These are phyloP conservation scores for Phaffomyces opuntiae DNA, from an alignment of 805 yeast genomes.

Conservation along the genomic window DNA sequence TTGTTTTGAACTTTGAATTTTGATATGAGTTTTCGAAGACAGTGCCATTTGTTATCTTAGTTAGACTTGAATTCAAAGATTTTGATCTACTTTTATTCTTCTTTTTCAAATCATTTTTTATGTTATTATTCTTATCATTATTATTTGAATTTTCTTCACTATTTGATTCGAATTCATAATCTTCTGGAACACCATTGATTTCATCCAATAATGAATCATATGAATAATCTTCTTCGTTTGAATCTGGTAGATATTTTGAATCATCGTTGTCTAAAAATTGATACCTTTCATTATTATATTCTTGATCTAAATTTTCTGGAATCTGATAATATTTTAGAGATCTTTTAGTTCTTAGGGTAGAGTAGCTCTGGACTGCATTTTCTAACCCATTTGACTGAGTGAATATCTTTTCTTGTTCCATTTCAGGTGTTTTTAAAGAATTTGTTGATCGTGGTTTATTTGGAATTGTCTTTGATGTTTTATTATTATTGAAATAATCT, in stretches of 20 bases:
- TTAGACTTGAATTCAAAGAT: slow-evolving; percentile 12
- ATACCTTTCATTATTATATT: slow-evolving; percentile 10
- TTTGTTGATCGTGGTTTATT: background rate
- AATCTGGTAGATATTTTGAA: slow-evolving; percentile 4
- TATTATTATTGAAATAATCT: slow-evolving; percentile 22
- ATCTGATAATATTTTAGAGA: slow-evolving; percentile 33
- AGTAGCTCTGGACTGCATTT: background rate
- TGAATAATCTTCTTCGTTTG: slow-evolving; percentile 7
- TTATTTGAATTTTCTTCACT: background rate
- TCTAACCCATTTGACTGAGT: background rate
- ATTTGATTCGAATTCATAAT: slow-evolving; percentile 24
- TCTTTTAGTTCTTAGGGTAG: slow-evolving; percentile 4
- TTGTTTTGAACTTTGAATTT: slow-evolving; percentile 29
- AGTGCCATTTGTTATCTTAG: slow-evolving; percentile 11
- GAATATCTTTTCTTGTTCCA: too few relatives aligned
- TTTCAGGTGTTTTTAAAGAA: too few relatives aligned
- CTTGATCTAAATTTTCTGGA: slow-evolving; percentile 29
- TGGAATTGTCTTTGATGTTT: slow-evolving; percentile 3
- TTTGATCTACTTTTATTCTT: slow-evolving; percentile 6
- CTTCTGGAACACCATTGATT: slow-evolving; percentile 43
- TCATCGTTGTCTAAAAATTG: background rate
- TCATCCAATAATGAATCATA: slow-evolving; percentile 44
- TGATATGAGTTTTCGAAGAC: slow-evolving; percentile 24
- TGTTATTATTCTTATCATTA: background rate
- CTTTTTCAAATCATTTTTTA: background rate